Base-by-base conservation (phyloP, 2,329 filamentous ascomycete species). In the Botrytis elliptica region DNA sequence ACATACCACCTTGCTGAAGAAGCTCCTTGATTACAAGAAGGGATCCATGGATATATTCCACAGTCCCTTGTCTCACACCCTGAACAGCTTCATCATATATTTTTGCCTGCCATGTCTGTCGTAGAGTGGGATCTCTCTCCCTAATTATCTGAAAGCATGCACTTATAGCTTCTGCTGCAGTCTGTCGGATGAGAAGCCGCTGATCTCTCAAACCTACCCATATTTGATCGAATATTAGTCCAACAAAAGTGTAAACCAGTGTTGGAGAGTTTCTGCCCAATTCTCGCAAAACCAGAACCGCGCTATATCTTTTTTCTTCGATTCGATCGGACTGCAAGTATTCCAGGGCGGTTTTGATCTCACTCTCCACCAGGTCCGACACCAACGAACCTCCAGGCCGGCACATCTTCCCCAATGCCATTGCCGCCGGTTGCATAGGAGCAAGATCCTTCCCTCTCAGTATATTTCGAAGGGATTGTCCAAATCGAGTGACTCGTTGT, bases 101-200 rank as follows among this genome's bases (percentile, higher is more conserved):
- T 82, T 95, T 93, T 73, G 89, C 88, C 86, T 98, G 97, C 92
- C 93, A 97, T 60, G 91, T 88, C 80, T 92, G 89, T 80, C 95
- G 94, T 85, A 97, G 91, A 78, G 92, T 90, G 78, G 93, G 91
- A 81, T 99, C 97, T 85, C 96, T 91, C 79, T 97, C 93, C 70
- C 94, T 91, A 76, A 99, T 96, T 77, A 99, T 98, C 81, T 95
- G 92, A 84, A 99, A 97, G 82, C 95, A 98, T 76, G 95, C 94
- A 78, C 94, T 96, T 77, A 98, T 93, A 2, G 95, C 94, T 81
- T 98, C 94, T 29, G 94, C 94, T 9, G 96, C 95, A 0, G 94
- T 96, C 78, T 94, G 93, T 71, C 96, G 90, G 77, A 99, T 99
- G 69, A 98, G 89, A 65, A 97, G 92, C 81, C 97, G 94, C 57